Evolutionary conservation across 805 yeast species (phyloP).

Genomic region (Kodamaea kakaduensis): DNA sequence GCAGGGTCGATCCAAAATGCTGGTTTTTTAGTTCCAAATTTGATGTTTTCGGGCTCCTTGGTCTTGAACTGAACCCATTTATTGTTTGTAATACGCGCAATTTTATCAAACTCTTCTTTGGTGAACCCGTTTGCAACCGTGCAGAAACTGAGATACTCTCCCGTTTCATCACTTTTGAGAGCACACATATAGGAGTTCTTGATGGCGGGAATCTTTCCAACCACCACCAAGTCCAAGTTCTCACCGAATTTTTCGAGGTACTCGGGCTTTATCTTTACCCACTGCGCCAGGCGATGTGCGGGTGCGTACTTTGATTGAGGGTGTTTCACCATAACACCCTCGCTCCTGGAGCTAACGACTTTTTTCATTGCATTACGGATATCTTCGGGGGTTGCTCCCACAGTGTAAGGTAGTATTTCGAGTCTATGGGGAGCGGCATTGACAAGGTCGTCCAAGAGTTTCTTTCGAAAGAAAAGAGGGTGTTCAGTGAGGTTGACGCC

Average conservation of each 20-base stretch:
- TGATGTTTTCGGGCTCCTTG: constrained; percentile 29
- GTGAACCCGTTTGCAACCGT: constrained; percentile 83
- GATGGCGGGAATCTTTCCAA: constrained; percentile 72
- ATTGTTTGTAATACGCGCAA: constrained; percentile 53
- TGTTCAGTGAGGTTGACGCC: constrained; percentile 54
- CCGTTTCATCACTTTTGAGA: constrained; percentile 42
- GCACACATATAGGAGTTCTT: constrained; percentile 78
- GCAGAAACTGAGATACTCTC: constrained; percentile 62
- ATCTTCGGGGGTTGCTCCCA: constrained; percentile 45
- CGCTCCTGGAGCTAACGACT: constrained; percentile 63
- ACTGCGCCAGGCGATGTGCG: constrained; percentile 58
- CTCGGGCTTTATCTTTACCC: constrained; percentile 92
- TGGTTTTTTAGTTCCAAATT: constrained; percentile 62
- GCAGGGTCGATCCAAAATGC: constrained; percentile 76
- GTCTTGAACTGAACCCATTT: constrained; percentile 50
- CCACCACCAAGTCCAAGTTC: constrained; percentile 70
- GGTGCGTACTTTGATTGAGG: constrained; percentile 54
- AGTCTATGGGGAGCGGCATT: constrained; percentile 45
- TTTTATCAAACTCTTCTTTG: constrained; percentile 52
- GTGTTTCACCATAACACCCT: constrained; percentile 78
- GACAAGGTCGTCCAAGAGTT: constrained; percentile 43
- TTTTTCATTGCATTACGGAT: constrained; percentile 52
- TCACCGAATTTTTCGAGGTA: constrained; percentile 84
- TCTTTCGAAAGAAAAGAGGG: constrained; percentile 55
- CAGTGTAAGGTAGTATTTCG: constrained; percentile 42